Base-by-base conservation (phyloP, 2,329 filamentous ascomycete species). In the Nemania serpens region DNA sequence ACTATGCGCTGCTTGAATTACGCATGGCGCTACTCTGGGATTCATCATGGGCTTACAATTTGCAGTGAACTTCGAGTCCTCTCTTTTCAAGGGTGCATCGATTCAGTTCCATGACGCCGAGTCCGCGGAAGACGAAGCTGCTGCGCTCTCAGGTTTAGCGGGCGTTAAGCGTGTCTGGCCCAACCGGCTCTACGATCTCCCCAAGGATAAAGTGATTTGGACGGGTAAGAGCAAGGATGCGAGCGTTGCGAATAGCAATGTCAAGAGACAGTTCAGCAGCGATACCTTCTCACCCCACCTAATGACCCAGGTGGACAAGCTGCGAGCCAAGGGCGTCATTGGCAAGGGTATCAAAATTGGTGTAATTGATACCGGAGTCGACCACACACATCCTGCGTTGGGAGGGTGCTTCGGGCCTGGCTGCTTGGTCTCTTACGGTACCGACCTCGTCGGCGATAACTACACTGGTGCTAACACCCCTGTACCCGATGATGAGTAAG, bases 321-420 rank as follows among this genome's bases (percentile, higher is more conserved):
- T 86, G 39, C 77, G 76, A 34, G 78, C 77, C 12, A 71, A 79
- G 59, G 82, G 81, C 0, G 65, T 80, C 56, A 80, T 76, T 0
- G 83, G 83, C 39, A 78, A 78, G 65, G 82, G 82, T 13, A 75
- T 84, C 73, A 83, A 81, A 63, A 75, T 86, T 69, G 83, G 75
- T 42, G 74, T 86, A 12, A 75, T 86, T 29, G 83, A 85, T 68
- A 82, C 78, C 20, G 83, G 83, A 69, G 81, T 87, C 49, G 87
- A 89, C 69, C 89, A 88, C 69, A 79, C 75, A 0, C 86, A 89
- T 67, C 83, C 85, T 1, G 84, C 84, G 29, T 80, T 90, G 0
- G 87, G 87, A 37, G 85, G 85, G 48, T 86, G 86, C 68, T 88
- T 88, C 69, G 87, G 87, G 1, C 68, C 77, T 1, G 84, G 80